Evolutionary conservation across 495 filamentous ascomycete genomes (phyloP), one percentile per base, ranked within the genome.

Genomic region (Melanomma pulvis-pyrius): DNA sequence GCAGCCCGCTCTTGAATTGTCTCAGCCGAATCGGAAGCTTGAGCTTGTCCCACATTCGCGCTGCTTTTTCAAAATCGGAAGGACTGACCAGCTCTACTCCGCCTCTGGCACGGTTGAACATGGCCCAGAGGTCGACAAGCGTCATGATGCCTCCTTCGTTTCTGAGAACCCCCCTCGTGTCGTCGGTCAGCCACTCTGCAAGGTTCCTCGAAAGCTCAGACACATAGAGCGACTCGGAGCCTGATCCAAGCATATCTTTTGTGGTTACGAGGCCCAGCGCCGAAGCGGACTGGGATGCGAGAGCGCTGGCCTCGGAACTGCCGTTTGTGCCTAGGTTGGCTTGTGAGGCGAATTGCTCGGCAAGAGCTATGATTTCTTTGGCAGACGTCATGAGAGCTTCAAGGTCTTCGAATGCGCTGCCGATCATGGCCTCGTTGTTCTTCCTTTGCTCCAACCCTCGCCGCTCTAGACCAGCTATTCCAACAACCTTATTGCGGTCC

Each of bases 381-480:
- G 96, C 94, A 11, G 92, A 96, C 3, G 92, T 90, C 93, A 97
- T 98, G 47, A 99, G 83, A 1, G 96, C 92, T 73, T 97, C 93
- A 15, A 99, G 83, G 75, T 99, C 94, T 72, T 98, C 94, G 72
- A 98, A 98, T 1, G 96, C 92, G 71, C 86, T 91, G 41, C 93
- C 93, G 55, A 98, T 96, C 28, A 97, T 89, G 7, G 92, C 73
- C 73, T 97, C 91, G 70, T 97, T 98, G 75, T 96, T 96, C 76
- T 87, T 92, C 36, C 92, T 86, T 61, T 90, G 83, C 71, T 94
- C 90, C 11, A 91, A 79, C 5, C 91, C 89, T 70, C 90, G 86
- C 61, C 89, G 87, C 72, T 98, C 96, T 7, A 98, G 83, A 1
- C 92, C 92, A 1, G 94, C 93, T 70, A 98, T 97, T 15, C 94